Evolutionary conservation across 176 grass and related monocot species (phyloP).

Genomic region (Triticum urartu): DNA sequence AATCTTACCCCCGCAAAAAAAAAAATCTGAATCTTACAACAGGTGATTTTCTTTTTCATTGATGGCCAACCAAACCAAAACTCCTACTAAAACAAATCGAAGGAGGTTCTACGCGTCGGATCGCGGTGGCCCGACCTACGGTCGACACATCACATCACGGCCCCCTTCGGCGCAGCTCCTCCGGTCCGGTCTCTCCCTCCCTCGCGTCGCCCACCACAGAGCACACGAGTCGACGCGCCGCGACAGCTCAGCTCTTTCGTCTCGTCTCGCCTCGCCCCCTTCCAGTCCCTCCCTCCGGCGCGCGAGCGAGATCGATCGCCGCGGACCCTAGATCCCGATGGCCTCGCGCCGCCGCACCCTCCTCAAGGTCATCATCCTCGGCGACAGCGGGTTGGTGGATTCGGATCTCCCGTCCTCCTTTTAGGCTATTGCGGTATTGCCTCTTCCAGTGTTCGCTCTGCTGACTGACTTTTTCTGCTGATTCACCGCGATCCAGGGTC

Average conservation of each 20-base stretch:
- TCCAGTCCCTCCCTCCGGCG: background rate
- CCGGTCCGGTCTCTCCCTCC: background rate
- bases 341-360: constrained; percentile 77
- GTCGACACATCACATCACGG: background rate
- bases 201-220: constrained; percentile 1
- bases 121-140: background rate
- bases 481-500: constrained; percentile 79
- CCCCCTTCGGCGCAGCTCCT: background rate
- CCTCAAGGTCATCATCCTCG: constrained; percentile 99
- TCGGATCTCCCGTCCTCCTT: too few relatives aligned
- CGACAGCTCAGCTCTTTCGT: constrained; percentile 23
- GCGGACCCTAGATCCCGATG: constrained; percentile 53
- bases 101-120: background rate
- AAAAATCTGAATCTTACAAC: too few relatives aligned
- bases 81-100: background rate
- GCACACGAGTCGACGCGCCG: background rate
- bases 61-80: too few relatives aligned
- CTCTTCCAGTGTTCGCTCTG: too few relatives aligned
- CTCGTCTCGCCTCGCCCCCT: background rate
- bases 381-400: constrained; percentile 99
- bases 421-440: too few relatives aligned
- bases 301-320: constrained; percentile 27
- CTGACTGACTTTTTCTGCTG: too few relatives aligned
- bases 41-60: too few relatives aligned
- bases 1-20: too few relatives aligned